Evolutionary conservation across 257 asterid species (phyloP).

Genomic region (Solanum medicagineum): DNA sequence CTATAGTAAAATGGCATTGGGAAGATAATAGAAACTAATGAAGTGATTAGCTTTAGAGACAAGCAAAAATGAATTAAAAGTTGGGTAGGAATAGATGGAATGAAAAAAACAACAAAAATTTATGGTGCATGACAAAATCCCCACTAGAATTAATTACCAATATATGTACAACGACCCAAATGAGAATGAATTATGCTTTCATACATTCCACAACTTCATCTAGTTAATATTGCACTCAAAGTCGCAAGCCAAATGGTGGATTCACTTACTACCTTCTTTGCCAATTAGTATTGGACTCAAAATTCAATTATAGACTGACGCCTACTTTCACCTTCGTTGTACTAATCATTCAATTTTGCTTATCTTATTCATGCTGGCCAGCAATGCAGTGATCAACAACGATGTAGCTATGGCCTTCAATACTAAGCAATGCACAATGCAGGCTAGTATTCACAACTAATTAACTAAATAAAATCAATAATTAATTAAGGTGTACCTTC

Average conservation of each 20-base stretch:
- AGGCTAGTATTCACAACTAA: neutral
- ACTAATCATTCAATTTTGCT: constrained; percentile 89
- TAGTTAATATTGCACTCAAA: neutral
- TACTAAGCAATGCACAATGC: no score
- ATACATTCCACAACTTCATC: neutral
- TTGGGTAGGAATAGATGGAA: no score
- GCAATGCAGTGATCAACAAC: neutral
- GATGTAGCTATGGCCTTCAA: no score
- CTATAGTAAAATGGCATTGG: no score
- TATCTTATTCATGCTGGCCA: constrained; percentile 71
- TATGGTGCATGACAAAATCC: neutral
- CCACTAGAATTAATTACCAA: neutral
- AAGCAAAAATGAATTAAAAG: no score
- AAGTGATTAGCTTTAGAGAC: neutral
- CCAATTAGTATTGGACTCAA: constrained; percentile 12
- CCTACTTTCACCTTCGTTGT: constrained; percentile 92
- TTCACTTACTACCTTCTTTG: neutral
- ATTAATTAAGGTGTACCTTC: no score
- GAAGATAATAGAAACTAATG: no score
- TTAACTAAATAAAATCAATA: no score
- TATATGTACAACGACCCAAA: neutral
- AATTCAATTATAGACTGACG: constrained; percentile 82
- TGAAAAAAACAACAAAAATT: no score
- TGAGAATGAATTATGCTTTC: no score
- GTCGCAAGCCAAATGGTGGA: neutral